Percentiles rank a stretch among this genome's conserved stretches.
These are phyloP conservation scores for Camelina laxa DNA, from an alignment of 345 rosid genomes.

Conservation along the genomic window DNA sequence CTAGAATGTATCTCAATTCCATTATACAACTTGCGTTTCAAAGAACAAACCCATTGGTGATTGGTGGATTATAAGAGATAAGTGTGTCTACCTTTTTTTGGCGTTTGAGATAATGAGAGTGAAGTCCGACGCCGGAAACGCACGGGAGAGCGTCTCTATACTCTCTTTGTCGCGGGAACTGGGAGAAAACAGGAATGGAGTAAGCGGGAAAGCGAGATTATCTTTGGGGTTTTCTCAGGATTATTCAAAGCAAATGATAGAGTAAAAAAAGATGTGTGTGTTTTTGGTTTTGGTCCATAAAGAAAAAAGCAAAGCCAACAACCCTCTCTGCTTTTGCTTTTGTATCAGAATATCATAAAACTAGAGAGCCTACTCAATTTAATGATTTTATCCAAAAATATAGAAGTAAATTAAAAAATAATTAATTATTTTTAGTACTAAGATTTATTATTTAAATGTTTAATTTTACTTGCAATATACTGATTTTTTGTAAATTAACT, in stretches of 20 bases:
- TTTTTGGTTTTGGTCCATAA: slow-evolving; percentile 24
- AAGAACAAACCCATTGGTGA: not conserved
- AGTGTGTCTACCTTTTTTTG: slow-evolving; percentile 42
- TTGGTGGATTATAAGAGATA: not conserved
- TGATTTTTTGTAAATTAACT: not conserved
- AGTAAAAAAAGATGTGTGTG: not conserved
- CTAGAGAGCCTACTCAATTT: not conserved
- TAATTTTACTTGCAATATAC: not conserved
- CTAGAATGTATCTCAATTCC: not conserved
- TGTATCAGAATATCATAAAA: not conserved
- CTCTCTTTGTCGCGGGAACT: not conserved
- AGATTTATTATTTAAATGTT: not conserved
- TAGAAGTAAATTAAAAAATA: not conserved
- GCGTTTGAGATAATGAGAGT: slow-evolving; percentile 4
- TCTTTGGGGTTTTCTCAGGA: slow-evolving; percentile 7
- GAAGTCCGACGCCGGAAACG: slow-evolving; percentile 1
- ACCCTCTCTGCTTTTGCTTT: slow-evolving; percentile 16
- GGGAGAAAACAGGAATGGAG: slow-evolving; percentile 11
- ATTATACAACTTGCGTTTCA: not conserved
- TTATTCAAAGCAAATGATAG: slow-evolving; percentile 2
- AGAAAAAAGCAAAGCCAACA: slow-evolving; percentile 34
- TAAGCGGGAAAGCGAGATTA: slow-evolving; percentile 18
- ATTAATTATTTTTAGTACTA: no score
- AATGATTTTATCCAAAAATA: not conserved
- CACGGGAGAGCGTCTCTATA: not conserved